Conservation (phyloP, 2,329 filamentous ascomycete genomes). For the Fusarium graminum region DNA sequence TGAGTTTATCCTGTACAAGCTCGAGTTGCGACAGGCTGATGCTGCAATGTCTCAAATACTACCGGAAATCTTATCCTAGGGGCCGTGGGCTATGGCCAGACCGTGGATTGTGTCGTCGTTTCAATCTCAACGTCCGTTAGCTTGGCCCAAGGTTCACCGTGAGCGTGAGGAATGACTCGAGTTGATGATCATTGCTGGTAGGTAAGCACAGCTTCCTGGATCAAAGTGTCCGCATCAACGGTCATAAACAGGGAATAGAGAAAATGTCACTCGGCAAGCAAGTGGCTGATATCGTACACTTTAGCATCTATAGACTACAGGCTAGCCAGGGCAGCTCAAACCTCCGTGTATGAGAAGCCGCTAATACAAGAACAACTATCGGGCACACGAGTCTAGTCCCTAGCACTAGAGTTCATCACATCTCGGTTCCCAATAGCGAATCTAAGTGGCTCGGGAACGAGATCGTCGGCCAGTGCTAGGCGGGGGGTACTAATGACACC, state of each 20-base stretch:
- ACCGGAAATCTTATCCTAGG: slow-evolving; percentile 15
- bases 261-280: slow-evolving; percentile 7
- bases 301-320: slow-evolving; percentile 8
- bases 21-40: slow-evolving; percentile 19
- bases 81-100: slow-evolving; percentile 26
- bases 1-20: slow-evolving; percentile 35
- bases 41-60: not conserved
- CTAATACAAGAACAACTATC: slow-evolving; percentile 17
- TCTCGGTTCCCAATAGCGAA: not conserved
- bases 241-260: slow-evolving; percentile 23
- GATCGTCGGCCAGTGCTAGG: slow-evolving; percentile 22
- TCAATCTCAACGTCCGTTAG: slow-evolving; percentile 41
- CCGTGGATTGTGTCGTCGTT: slow-evolving; percentile 9
- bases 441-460: slow-evolving; percentile 19
- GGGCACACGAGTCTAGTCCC: not conserved
- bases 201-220: slow-evolving; percentile 1
- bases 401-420: slow-evolving; percentile 21
- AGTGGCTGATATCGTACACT: slow-evolving; percentile 24
- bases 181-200: slow-evolving; percentile 13
- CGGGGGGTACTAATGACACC: slow-evolving; percentile 7
- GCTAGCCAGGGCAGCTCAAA: slow-evolving; percentile 20
- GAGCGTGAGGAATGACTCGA: slow-evolving; percentile 23
- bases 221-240: slow-evolving; percentile 3
- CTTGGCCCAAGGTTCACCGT: slow-evolving; percentile 7
- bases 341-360: slow-evolving; percentile 25